Base-by-base conservation (phyloP, 768 basidiomycete species). In the Psilocybe subaeruginosa region DNA sequence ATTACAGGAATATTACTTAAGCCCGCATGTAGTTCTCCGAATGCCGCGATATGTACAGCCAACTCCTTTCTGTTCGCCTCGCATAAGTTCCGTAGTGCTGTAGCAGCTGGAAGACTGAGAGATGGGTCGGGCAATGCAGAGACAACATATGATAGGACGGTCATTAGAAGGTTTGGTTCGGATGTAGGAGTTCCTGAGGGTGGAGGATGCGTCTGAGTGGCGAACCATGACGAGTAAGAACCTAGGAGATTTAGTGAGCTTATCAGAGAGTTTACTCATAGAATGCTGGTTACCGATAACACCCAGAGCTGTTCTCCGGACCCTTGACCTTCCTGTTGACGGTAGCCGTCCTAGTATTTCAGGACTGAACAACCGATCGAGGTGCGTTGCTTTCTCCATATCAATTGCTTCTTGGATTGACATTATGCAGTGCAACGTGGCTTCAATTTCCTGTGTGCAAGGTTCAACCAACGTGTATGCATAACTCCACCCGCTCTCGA, bases 1-100 rank as follows among this genome's bases (percentile, higher is more conserved):
- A 88, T 60, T 65, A 94, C 93, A 4, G 91, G 90, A 56, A 97
- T 87, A 6, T 80, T 80, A 19, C 82, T 85, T 50, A 97, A 73
- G 14, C 88, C 86, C 0, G 90, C 88, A 74, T 97, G 92, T 58
- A 98, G 73, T 61, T 90, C 87, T 3, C 88, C 91, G 72, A 98
- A 97, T 0, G 93, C 91, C 2, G 80, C 81, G 39, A 97, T 93
- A 66, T 93, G 93, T 5, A 87, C 85, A 1, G 93, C 92, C 11
- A 97, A 79, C 8, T 88, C 91, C n/a, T 80, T 80, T 56, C 96
- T 80, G 70, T 97, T 97, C 41, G 92, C 87, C 73, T 97, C 95
- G 68, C 96, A 97, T 3, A 97, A 74, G 57, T 93, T 90, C 43
- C 92, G 87, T 29, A 98, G 80, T 0, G 93, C 87, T 52, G 89